Base-by-base conservation (phyloP, 2,329 filamentous ascomycete species). In the Didymella sp. region DNA sequence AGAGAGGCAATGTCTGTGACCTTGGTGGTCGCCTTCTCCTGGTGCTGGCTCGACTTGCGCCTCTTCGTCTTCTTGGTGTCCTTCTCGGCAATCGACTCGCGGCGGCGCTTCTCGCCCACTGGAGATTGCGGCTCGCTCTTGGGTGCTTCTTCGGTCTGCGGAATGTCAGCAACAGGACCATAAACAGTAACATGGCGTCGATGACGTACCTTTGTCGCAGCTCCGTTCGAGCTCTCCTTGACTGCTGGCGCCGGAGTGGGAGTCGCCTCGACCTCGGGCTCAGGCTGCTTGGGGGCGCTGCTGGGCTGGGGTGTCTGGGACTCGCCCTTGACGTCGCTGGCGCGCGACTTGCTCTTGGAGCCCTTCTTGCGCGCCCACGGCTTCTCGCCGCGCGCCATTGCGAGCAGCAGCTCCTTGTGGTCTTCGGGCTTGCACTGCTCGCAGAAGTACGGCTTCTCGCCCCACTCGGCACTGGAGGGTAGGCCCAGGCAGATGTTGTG, bases 401-500 rank as follows among this genome's bases (percentile, higher is more conserved):
- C 91, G 11, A 88, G 88, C 4, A 99, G 79, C 2, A 97, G 85
- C 59, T 89, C 87, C 65, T 86, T 87, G 78, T 99, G 95, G 61
- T 93, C 87, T 53, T 92, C 85, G 0, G 95, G 95, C 49, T 85
- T 85, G 80, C 95, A 98, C 77, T 89, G 81, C 77, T 99, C 95
- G 78, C 95, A 99, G 77, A 89, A 96, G 79, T 99, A 99, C 21
- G 65, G 66, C 56, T 64, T 70, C 51, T 64, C 60, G 24, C 73
- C 68, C 73, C 74, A 76, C 90, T 84, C 59, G 90, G 69, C 63
- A 28, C 88, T 86, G 67, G 90, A 92, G 43, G 89, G 87, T 69
- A 97, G 86, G 50, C 91, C 92, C 82, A 99, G 91, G 74, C 95
- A 99, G 62, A 96, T 89, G 71, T 97, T 97, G 78, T 99, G 95